Evolutionary conservation across 805 yeast genomes (phyloP).

Genomic region (Nakazawaea populi): DNA sequence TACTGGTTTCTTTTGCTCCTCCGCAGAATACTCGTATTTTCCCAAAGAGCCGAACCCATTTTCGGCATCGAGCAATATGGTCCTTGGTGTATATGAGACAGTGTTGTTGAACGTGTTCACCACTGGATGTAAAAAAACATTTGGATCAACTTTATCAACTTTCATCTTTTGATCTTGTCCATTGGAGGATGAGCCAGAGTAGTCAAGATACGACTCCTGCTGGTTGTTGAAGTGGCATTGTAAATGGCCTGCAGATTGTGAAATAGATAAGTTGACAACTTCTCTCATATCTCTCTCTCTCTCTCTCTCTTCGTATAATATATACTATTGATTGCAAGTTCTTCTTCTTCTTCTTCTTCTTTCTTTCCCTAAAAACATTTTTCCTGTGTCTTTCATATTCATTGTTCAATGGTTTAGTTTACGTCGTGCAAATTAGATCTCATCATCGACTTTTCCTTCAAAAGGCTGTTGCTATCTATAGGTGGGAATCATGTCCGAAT

Average conservation of each 20-base stretch:
- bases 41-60: constrained; percentile 73
- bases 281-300: constrained; percentile 52
- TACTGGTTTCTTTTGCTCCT: constrained; percentile 14
- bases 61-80: constrained; percentile 71
- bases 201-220: constrained; percentile 66
- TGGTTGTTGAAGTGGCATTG: constrained; percentile 74
- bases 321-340: too few relatives aligned
- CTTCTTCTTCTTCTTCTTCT: too few relatives aligned
- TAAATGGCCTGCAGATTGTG: constrained; percentile 72
- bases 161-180: constrained; percentile 14
- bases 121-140: constrained; percentile 40
- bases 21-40: constrained; percentile 39
- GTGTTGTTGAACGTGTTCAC: constrained; percentile 32
- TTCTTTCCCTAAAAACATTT: too few relatives aligned
- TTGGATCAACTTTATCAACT: constrained; percentile 31
- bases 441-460: too few relatives aligned
- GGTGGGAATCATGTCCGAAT: too few relatives aligned
- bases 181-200: constrained; percentile 16
- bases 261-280: constrained; percentile 62
- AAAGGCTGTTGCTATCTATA: too few relatives aligned
- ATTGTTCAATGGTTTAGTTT: too few relatives aligned
- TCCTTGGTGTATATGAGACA: constrained; percentile 73
- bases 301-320: neutral
- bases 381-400: too few relatives aligned
- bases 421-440: too few relatives aligned